phyloP scores from a whole-genome alignment of 768 basidiomycete genomes.

The Tulasnella sp. region DNA sequence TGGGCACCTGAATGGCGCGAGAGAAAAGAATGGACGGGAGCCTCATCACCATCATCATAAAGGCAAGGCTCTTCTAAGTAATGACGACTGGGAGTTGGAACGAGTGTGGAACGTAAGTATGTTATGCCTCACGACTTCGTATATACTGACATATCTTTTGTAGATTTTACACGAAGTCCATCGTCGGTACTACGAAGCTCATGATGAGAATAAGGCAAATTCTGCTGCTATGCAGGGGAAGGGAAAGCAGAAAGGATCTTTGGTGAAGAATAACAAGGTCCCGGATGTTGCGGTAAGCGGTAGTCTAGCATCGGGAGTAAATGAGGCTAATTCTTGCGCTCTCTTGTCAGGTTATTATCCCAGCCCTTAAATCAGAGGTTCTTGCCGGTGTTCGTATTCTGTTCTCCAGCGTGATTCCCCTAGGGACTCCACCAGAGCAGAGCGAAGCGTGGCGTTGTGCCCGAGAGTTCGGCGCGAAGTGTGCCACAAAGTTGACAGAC shows the following conservation, averaged over 20 bases:
- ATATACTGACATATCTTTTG: not conserved
- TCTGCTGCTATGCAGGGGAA: not conserved
- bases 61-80: conserved; percentile 71
- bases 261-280: not conserved
- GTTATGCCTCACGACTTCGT: not conserved
- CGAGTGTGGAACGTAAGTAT: conserved; percentile 62
- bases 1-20: conserved; percentile 22
- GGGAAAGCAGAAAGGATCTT: conserved; percentile 3
- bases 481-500: conserved; percentile 56
- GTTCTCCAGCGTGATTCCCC: conserved; percentile 91
- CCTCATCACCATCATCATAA: conserved; percentile 9
- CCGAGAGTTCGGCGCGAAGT: conserved; percentile 78
- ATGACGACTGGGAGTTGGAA: conserved; percentile 74
- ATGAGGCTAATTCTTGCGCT: not conserved
- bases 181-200: conserved; percentile 60
- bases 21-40: conserved; percentile 21
- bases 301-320: not conserved
- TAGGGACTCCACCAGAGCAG: conserved; percentile 69
- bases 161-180: conserved; percentile 83
- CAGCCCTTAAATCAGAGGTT: conserved; percentile 62
- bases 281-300: conserved; percentile 69
- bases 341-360: conserved; percentile 67
- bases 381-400: conserved; percentile 74
- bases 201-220: conserved; percentile 37
- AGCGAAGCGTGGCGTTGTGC: conserved; percentile 65